Evolutionary conservation across 768 basidiomycete genomes (phyloP).

Genomic region (Multifurca ochricompacta): DNA sequence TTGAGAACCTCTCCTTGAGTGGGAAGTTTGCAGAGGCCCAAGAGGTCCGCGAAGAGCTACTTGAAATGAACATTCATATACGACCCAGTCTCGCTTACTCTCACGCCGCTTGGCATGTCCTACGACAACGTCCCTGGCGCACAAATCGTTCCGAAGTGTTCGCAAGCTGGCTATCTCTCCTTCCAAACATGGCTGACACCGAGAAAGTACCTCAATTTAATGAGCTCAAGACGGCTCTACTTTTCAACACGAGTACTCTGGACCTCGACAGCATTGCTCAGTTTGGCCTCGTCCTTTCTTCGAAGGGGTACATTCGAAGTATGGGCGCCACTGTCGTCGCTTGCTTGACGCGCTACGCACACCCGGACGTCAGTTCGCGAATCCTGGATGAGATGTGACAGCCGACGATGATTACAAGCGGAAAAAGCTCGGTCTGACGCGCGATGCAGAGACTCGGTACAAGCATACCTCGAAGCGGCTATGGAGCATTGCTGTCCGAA

Average conservation of each 20-base stretch:
- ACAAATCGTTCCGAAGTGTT: slow-evolving; percentile 25
- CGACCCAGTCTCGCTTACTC: slow-evolving; percentile 31
- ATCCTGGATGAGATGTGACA: slow-evolving; percentile 33
- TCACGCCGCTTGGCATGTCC: slow-evolving; percentile 30
- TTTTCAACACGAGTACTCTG: slow-evolving; percentile 26
- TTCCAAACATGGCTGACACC: slow-evolving; percentile 24
- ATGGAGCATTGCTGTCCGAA: slow-evolving; percentile 37
- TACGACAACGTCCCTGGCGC: slow-evolving; percentile 21
- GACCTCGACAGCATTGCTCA: slow-evolving; percentile 33
- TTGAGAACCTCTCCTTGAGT: slow-evolving; percentile 26
- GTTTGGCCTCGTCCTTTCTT: slow-evolving; percentile 38
- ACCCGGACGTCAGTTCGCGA: slow-evolving; percentile 26
- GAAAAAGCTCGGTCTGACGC: neutral
- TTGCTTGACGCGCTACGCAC: slow-evolving; percentile 38
- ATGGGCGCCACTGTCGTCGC: slow-evolving; percentile 26
- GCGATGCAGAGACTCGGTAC: neutral
- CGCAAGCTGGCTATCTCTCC: slow-evolving; percentile 37
- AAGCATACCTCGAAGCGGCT: slow-evolving; percentile 11
- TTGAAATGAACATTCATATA: slow-evolving; percentile 32
- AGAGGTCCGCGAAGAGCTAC: slow-evolving; percentile 34
- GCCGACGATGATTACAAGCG: slow-evolving; percentile 25
- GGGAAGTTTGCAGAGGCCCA: slow-evolving; percentile 30
- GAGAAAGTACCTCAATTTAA: slow-evolving; percentile 20
- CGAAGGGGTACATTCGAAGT: slow-evolving; percentile 36
- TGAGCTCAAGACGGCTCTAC: slow-evolving; percentile 28